phyloP scores from a whole-genome alignment of 257 asterid species.

The Capsicum baccatum region DNA sequence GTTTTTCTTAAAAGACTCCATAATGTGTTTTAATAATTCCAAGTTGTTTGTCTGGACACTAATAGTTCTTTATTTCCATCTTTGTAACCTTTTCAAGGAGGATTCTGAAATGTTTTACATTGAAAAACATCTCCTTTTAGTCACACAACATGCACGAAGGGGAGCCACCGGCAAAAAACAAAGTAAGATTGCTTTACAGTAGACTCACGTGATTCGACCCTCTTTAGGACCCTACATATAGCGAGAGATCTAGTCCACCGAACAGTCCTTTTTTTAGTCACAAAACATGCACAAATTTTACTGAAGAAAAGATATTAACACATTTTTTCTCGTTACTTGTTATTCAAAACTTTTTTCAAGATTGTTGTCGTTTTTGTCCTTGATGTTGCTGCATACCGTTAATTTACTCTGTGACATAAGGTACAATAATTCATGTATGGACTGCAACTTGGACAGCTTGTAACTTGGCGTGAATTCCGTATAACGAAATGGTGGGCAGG shows the following conservation, averaged over 20 bases:
- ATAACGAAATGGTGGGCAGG: neutral
- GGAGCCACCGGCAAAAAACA: too few relatives aligned
- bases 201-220: too few relatives aligned
- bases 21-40: neutral
- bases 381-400: neutral
- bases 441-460: neutral
- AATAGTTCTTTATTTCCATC: neutral
- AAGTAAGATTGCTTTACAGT: too few relatives aligned
- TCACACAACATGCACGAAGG: neutral
- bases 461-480: neutral
- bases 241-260: too few relatives aligned
- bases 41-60: neutral
- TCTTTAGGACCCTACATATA: too few relatives aligned
- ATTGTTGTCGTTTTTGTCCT: neutral
- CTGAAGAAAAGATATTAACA: neutral
- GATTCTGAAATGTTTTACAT: neutral
- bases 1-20: neutral
- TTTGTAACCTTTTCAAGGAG: neutral
- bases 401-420: neutral
- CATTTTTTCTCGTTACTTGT: neutral
- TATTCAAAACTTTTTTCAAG: neutral
- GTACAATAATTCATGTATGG: constrained; percentile 18
- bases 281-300: neutral
- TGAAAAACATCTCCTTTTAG: neutral
- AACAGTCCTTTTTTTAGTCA: neutral